Percentiles rank a stretch among this genome's conserved stretches.
These are phyloP conservation scores for Neoscytalidium dimidiatum DNA, from an alignment of 2,329 filamentous ascomycete species.

Conservation along the genomic window DNA sequence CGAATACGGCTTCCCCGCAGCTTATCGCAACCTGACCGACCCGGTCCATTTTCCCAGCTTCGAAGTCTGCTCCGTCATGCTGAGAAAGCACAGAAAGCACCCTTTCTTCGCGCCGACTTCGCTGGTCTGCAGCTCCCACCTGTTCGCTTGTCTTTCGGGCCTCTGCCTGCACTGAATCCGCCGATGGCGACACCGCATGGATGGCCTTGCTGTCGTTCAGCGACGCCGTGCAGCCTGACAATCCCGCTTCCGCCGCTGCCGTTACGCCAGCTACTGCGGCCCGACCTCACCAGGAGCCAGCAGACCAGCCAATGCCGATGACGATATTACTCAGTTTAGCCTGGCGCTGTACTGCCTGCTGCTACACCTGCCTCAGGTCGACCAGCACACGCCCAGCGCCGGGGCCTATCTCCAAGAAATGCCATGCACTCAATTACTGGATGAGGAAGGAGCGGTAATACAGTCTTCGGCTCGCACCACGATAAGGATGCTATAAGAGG, in stretches of 20 bases:
- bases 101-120: background rate
- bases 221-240: background rate
- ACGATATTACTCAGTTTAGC: background rate
- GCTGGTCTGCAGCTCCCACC: too few relatives aligned
- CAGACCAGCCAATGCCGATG: background rate
- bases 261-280: background rate
- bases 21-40: background rate
- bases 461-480: background rate
- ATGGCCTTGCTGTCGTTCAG: background rate
- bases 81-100: background rate
- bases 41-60: background rate
- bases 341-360: background rate
- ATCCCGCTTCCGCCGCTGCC: background rate
- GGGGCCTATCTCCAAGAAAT: background rate
- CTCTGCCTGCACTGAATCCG: too few relatives aligned
- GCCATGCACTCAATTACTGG: background rate
- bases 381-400: background rate
- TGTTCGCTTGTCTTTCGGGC: too few relatives aligned
- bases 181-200: background rate
- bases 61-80: background rate
- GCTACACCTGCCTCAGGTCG: background rate
- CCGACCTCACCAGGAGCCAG: background rate
- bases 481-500: background rate
- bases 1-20: slow-evolving; percentile 8
- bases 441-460: background rate